phyloP scores from a whole-genome alignment of 2,329 filamentous ascomycete genomes.

The Penicillium frequentans region DNA sequence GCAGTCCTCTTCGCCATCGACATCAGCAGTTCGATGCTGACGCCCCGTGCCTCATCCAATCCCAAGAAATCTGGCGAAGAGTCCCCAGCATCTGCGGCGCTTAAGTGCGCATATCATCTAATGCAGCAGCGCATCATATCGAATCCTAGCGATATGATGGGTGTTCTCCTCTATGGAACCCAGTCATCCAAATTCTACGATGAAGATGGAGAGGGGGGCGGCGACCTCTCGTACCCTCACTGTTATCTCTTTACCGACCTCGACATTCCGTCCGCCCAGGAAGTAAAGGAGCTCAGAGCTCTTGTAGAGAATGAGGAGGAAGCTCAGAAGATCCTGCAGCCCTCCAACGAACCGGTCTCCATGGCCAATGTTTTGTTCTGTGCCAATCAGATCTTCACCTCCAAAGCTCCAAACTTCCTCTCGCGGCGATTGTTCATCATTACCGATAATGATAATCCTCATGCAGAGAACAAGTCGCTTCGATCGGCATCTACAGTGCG shows the following conservation, averaged over 20 bases:
- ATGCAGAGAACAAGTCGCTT: constrained; percentile 68
- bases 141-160: constrained; percentile 96
- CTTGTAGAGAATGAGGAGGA: constrained; percentile 78
- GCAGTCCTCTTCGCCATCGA: constrained; percentile 97
- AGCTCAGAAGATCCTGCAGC: constrained; percentile 65
- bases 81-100: constrained; percentile 75
- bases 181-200: constrained; percentile 77
- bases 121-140: constrained; percentile 99
- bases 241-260: constrained; percentile 91
- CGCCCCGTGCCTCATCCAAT: constrained; percentile 60
- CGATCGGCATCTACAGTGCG: constrained; percentile 78
- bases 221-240: constrained; percentile 72
- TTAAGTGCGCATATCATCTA: constrained; percentile 91
- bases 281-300: constrained; percentile 76
- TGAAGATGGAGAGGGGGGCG: constrained; percentile 58
- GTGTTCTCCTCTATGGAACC: constrained; percentile 87
- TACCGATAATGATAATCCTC: constrained; percentile 89
- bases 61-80: constrained; percentile 77
- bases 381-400: constrained; percentile 94
- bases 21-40: constrained; percentile 84
- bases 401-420: constrained; percentile 89
- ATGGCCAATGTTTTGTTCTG: constrained; percentile 94
- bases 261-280: constrained; percentile 79
- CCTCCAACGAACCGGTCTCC: constrained; percentile 67
- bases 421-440: constrained; percentile 93